Evolutionary conservation across 1,139 yeast genomes (phyloP), one percentile per base, ranked within the genome.

Genomic region (Blastobotrys indianensis): DNA sequence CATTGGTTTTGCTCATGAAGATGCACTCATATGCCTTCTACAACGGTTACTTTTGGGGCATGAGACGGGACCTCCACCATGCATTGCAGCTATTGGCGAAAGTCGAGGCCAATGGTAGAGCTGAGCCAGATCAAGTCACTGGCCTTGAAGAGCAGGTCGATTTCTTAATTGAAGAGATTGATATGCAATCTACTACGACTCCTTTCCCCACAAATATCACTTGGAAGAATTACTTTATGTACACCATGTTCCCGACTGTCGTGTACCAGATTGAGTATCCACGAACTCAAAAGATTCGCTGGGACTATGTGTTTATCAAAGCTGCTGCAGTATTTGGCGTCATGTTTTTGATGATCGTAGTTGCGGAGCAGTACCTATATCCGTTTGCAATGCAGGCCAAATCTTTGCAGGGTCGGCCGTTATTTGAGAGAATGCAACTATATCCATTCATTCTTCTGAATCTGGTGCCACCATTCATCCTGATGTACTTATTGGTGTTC

Each of bases 1-100:
- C 86, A n/a, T 70, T 86, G 45, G 97, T 90, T 3, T 69, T 88
- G 54, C 64, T 90, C 53, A 90, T 90, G 97, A 90, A 90, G 62
- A 83, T 82, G 80, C 97, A 90, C 63, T 86, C 96, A 1, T 90
- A 81, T 61, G 86, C 85, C 1, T 86, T 82, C 58, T 90, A 81
- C 67, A 88, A 88, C 61, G 97, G 97, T 0, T 86, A 88, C 61
- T 68, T 88, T 47, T 86, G 95, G 51, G 68, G 65, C 23, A 76
- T 83, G 30, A 58, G 61, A 29, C 66, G 70, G n/a, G 94, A 85
- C 55, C 67, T 83, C 44, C 56, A 69, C 5, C 72, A 69, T 48
- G 76, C 87, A 7, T 54, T 68, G 58, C 37, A 41, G 28, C 37
- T 39, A 23, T 32, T 43, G 38, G 42, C 13, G 32, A 44, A 20